A percentile compares a stretch with the other conserved stretches of the same genome.
These are phyloP conservation scores for Arthrobotrys pseudoclavata DNA, from an alignment of 2,329 filamentous ascomycete species.

Conservation along the genomic window DNA sequence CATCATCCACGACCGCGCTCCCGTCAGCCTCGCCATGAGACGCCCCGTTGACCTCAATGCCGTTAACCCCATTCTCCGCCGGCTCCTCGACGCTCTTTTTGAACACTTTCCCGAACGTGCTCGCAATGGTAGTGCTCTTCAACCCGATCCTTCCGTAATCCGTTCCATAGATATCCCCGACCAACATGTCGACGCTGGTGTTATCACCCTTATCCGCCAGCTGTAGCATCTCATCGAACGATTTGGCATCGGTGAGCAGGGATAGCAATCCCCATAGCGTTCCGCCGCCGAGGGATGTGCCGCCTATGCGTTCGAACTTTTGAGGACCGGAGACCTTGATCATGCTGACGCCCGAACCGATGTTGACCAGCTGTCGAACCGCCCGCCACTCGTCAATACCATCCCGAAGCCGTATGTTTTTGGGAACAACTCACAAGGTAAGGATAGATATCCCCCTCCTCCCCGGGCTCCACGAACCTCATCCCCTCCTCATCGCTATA, in stretches of 20 bases:
- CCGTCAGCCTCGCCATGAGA: constrained; percentile 77
- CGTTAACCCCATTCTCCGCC: constrained; percentile 79
- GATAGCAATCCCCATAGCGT: constrained; percentile 96
- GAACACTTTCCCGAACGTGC: constrained; percentile 96
- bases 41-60: constrained; percentile 79
- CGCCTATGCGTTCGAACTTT: constrained; percentile 89
- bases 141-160: constrained; percentile 97
- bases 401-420: not conserved
- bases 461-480: constrained; percentile 82
- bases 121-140: constrained; percentile 95
- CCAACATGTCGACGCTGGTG: constrained; percentile 91
- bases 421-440: constrained; percentile 73
- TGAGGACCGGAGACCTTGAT: constrained; percentile 94
- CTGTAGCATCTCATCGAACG: constrained; percentile 92
- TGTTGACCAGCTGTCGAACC: constrained; percentile 81
- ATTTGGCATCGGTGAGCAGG: constrained; percentile 89
- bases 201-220: constrained; percentile 94
- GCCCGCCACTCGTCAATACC: not conserved
- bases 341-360: constrained; percentile 96
- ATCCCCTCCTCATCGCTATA: constrained; percentile 93
- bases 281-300: constrained; percentile 85
- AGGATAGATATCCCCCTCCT: constrained; percentile 82
- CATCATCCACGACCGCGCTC: constrained; percentile 65
- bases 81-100: constrained; percentile 73
- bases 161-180: constrained; percentile 96